Evolutionary conservation across 1,284 basidiomycete genomes (phyloP), one percentile per base, ranked within the genome.

Genomic region (Cutaneotrichosporon cyanovorans): DNA sequence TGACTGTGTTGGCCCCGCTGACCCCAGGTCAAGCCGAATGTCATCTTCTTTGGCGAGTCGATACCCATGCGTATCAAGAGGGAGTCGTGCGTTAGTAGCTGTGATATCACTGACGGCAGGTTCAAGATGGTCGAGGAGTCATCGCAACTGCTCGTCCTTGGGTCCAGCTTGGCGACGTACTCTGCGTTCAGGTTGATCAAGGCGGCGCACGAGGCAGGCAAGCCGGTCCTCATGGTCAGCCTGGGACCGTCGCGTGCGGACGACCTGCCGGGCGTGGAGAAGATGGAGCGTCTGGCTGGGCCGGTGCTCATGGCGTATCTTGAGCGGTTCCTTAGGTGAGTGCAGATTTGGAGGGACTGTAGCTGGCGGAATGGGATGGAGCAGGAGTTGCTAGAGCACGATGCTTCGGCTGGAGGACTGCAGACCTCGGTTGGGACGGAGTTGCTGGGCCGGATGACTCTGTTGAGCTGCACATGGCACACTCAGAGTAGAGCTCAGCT

Each of bases 151-250:
- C 78, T 95, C 43, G 73, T 92, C 37, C 71, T 93, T 32, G 90
- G 91, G 25, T 90, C 88, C 0, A 89, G 87, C 0, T 77, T 95
- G 12, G 89, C 91, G 2, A 95, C 91, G 0, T 93, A 86, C 69
- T 90, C 87, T 8, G 88, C 89, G 1, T 93, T 84, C 69, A 76
- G 88, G 55, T 71, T 93, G n/a, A 74, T 92, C 41, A 88, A 84
- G 65, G 82, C 81, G 56, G 87, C 90, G 1, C 64, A 84, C 10
- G 80, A 87, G 47, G 73, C 80, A 11, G 74, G 77, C 21, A 92
- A 90, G 66, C 82, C 82, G 0, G 81, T 89, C 4, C 71, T 91
- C 44, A 75, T 91, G 51, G 73, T 95, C 37, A 92, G 92, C 51
- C 72, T 88, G 14, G 91, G 91, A 1, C 88, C 89, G 1, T 84